Conservation (phyloP, 2,329 filamentous ascomycete genomes). For the Exophiala alcalophila region DNA sequence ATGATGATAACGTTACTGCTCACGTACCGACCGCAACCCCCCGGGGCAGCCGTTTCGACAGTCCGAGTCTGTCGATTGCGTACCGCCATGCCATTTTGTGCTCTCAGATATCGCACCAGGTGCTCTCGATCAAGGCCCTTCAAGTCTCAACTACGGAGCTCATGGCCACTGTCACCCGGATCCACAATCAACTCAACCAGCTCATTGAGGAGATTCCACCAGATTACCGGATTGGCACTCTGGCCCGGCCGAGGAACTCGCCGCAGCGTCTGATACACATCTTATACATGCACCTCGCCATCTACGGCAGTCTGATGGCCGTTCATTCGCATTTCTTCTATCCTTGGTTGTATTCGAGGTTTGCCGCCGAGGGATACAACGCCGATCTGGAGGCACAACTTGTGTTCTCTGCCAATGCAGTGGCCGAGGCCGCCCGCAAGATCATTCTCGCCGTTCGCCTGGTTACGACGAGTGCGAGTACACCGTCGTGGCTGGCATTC, state of each 20-base stretch:
- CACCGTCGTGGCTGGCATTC: slow-evolving; percentile 15
- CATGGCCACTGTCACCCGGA: slow-evolving; percentile 4
- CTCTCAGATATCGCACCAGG: slow-evolving; percentile 4
- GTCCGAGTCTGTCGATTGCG: not conserved
- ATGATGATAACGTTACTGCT: slow-evolving; percentile 12
- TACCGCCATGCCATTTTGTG: slow-evolving; percentile 2
- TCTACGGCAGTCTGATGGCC: slow-evolving; percentile 13
- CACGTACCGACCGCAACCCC: not conserved
- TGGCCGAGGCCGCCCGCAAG: slow-evolving; percentile 12
- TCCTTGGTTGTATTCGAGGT: slow-evolving; percentile 12
- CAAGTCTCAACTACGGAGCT: slow-evolving; percentile 3
- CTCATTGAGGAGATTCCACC: slow-evolving; percentile 5
- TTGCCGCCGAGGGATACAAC: not conserved
- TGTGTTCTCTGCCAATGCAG: slow-evolving; percentile 1
- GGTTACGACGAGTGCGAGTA: slow-evolving; percentile 2
- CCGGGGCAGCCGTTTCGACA: slow-evolving; percentile 1
- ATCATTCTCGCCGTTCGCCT: slow-evolving; percentile 13
- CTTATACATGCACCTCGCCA: slow-evolving; percentile 15
- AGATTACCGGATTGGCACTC: slow-evolving; percentile 4
- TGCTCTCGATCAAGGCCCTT: slow-evolving; percentile 12
- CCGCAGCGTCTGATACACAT: slow-evolving; percentile 1
- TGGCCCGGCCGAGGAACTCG: slow-evolving; percentile 4
- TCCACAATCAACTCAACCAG: slow-evolving; percentile 7
- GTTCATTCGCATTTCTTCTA: slow-evolving; percentile 18
- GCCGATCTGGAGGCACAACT: slow-evolving; percentile 6